phyloP scores from a whole-genome alignment of 495 filamentous ascomycete genomes.

The Penicillium lagena region DNA sequence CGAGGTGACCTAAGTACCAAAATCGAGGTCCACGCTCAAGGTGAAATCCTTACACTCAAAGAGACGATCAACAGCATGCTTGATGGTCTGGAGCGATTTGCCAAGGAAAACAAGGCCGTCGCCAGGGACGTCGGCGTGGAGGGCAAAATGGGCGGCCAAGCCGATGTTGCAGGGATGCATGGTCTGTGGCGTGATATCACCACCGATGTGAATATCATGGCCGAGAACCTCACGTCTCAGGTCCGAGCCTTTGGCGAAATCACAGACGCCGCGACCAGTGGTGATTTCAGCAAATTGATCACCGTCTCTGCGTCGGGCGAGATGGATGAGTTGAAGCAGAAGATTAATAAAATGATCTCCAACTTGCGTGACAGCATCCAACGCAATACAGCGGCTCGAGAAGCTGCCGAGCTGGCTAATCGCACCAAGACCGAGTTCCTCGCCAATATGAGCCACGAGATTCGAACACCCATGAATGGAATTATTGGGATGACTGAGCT shows the following conservation, averaged over 20 bases:
- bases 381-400: slow-evolving; percentile 33
- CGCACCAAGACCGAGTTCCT: slow-evolving; percentile 58
- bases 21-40: slow-evolving; percentile 82
- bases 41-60: slow-evolving; percentile 84
- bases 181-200: slow-evolving; percentile 95
- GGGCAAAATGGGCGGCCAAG: slow-evolving; percentile 83
- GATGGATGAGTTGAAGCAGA: slow-evolving; percentile 92
- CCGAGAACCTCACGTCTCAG: slow-evolving; percentile 83
- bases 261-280: slow-evolving; percentile 82
- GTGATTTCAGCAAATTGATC: slow-evolving; percentile 83
- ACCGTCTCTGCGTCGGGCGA: slow-evolving; percentile 90
- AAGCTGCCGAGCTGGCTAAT: slow-evolving; percentile 51
- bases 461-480: slow-evolving; percentile 67
- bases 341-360: slow-evolving; percentile 94
- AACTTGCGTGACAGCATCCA: slow-evolving; percentile 62
- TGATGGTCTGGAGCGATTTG: slow-evolving; percentile 81
- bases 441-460: slow-evolving; percentile 81
- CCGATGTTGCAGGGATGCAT: slow-evolving; percentile 82
- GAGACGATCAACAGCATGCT: slow-evolving; percentile 96
- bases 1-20: slow-evolving; percentile 82
- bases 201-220: slow-evolving; percentile 75
- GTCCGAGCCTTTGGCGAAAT: slow-evolving; percentile 88
- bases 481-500: slow-evolving; percentile 78
- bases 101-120: slow-evolving; percentile 90
- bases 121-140: slow-evolving; percentile 91